phyloP scores from a whole-genome alignment of 371 early-diverging fungal species.

The Mucor lusitanicus region DNA sequence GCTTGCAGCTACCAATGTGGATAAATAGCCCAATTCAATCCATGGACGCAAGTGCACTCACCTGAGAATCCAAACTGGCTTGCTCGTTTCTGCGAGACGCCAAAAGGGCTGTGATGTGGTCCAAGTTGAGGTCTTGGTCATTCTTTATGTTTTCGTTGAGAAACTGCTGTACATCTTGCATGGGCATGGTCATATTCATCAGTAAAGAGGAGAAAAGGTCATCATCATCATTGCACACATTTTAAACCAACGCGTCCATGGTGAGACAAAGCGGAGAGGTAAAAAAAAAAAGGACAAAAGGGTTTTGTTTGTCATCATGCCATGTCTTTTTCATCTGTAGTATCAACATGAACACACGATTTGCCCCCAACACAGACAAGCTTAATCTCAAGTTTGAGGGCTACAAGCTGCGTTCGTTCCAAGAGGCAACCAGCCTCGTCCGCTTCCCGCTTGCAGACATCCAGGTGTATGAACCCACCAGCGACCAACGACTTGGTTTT shows the following conservation, averaged over 20 bases:
- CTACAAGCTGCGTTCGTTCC: conserved; percentile 61
- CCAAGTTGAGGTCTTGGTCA: conserved; percentile 7
- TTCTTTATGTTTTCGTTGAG: conserved; percentile 2
- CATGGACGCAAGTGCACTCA: neutral
- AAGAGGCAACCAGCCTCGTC: conserved; percentile 35
- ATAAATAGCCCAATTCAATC: neutral
- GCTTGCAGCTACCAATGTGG: neutral
- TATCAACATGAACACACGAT: conserved; percentile 3
- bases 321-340: neutral
- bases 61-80: conserved; percentile 22
- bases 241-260: neutral
- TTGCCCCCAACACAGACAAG: neutral
- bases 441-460: conserved; percentile 28
- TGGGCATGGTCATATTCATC: neutral
- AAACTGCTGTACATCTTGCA: conserved; percentile 4
- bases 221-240: too few relatives aligned
- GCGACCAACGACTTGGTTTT: conserved; percentile 41
- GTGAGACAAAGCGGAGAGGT: neutral
- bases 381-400: conserved; percentile 72
- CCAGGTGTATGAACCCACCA: conserved; percentile 9
- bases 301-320: neutral
- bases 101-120: conserved; percentile 14
- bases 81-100: conserved; percentile 11
- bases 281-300: neutral
- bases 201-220: too few relatives aligned